Percentiles rank a stretch among this genome's conserved stretches.
Conservation (phyloP, 352 stramenopile species). For the Blastocystis sp. region DNA sequence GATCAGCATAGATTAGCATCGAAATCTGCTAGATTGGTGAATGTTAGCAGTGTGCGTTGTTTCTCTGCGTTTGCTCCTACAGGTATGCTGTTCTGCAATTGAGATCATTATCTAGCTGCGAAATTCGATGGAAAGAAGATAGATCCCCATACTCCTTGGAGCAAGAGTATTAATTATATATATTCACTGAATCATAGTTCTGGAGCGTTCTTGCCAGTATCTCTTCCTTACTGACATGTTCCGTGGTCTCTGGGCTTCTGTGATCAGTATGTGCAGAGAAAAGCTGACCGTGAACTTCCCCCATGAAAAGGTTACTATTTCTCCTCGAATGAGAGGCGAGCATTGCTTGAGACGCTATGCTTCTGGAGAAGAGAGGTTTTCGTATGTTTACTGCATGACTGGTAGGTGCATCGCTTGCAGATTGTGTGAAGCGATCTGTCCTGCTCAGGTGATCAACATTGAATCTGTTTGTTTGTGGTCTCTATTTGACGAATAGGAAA, state of each 20-base stretch:
- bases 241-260: slow-evolving; percentile 73
- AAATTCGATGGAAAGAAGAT: slow-evolving; percentile 59
- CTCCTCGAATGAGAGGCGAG: slow-evolving; percentile 93
- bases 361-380: slow-evolving; percentile 91
- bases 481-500: slow-evolving; percentile 69
- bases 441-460: slow-evolving; percentile 98
- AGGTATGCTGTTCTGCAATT: not conserved
- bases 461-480: slow-evolving; percentile 75
- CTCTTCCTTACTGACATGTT: slow-evolving; percentile 84
- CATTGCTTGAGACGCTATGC: slow-evolving; percentile 95
- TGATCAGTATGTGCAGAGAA: slow-evolving; percentile 68
- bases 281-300: slow-evolving; percentile 99
- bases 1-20: slow-evolving; percentile 14
- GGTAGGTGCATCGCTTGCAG: slow-evolving; percentile 97
- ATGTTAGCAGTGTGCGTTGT: slow-evolving; percentile 38
- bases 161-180: slow-evolving; percentile 55
- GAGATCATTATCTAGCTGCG: not conserved
- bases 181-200: not conserved
- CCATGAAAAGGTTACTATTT: slow-evolving; percentile 91
- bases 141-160: slow-evolving; percentile 62
- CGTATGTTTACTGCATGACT: not conserved
- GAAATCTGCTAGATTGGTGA: slow-evolving; percentile 55
- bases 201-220: slow-evolving; percentile 51
- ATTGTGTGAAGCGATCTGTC: slow-evolving; percentile 98
- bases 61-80: slow-evolving; percentile 57